Evolutionary conservation across 306 rosid genomes (phyloP).

Genomic region (Luffa aegyptiaca): DNA sequence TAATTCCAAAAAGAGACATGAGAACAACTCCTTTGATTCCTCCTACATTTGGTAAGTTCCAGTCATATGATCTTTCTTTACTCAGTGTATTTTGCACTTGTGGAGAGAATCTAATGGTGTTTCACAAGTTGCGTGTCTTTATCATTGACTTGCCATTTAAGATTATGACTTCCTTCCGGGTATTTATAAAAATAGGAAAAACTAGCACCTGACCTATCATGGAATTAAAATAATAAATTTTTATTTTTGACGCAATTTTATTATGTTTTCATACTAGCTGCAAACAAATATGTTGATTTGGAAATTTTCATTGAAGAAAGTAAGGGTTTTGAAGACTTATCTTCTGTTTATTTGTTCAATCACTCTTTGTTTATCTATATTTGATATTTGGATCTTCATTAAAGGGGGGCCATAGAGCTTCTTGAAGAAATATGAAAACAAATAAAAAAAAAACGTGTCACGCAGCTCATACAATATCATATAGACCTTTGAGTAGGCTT

Average conservation of each 20-base stretch:
- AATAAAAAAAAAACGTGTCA: not conserved
- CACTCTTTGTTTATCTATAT: not conserved
- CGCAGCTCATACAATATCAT: not conserved
- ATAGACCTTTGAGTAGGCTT: not conserved
- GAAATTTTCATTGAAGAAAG: not conserved
- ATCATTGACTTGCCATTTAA: not conserved
- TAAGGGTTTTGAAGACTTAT: not conserved
- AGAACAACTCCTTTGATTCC: not conserved
- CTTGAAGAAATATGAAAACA: not conserved
- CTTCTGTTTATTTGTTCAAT: not conserved
- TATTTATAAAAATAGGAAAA: not conserved
- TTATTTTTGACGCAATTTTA: not conserved
- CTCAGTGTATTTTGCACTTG: not conserved
- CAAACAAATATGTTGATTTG: not conserved
- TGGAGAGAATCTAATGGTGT: not conserved
- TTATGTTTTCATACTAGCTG: not conserved
- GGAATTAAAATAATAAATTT: not conserved
- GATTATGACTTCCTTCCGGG: not conserved
- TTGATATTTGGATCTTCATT: not conserved
- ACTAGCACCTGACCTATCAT: not conserved
- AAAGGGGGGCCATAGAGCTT: not conserved
- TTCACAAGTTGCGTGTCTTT: not conserved
- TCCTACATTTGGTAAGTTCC: not conserved
- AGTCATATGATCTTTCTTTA: not conserved
- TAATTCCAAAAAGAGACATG: not conserved